Conservation (phyloP, 2,329 filamentous ascomycete species). For the Colletotrichum graminicola region DNA sequence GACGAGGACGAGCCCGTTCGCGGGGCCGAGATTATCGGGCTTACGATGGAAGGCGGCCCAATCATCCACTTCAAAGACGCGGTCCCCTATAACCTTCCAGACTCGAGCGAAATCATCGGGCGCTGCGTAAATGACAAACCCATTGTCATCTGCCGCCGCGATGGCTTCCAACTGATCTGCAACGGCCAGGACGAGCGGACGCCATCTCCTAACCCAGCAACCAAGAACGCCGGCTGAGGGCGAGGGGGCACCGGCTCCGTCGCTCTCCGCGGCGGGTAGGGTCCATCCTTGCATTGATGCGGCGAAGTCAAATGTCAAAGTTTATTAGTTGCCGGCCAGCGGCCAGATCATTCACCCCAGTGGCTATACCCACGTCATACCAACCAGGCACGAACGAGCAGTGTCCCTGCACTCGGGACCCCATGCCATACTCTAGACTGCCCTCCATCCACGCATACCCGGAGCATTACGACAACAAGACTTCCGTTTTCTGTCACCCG, state of each 20-base stretch:
- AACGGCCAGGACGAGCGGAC: constrained; percentile 32
- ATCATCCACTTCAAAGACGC: constrained; percentile 59
- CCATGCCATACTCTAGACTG: background rate
- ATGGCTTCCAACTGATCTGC: constrained; percentile 51
- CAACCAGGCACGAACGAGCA: constrained; percentile 36
- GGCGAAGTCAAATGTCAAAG: constrained; percentile 36
- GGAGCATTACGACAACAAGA: constrained; percentile 29
- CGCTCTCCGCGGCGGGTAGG: constrained; percentile 34
- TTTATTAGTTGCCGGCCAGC: constrained; percentile 32
- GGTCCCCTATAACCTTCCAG: constrained; percentile 48
- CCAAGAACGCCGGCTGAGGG: constrained; percentile 28
- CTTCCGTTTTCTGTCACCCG: constrained; percentile 32
- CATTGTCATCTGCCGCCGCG: constrained; percentile 55
- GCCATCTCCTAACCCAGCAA: constrained; percentile 35
- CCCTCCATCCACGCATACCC: constrained; percentile 12
- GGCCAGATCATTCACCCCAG: background rate
- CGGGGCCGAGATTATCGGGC: constrained; percentile 56
- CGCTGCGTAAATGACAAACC: constrained; percentile 51
- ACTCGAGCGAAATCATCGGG: constrained; percentile 54
- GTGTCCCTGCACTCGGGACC: constrained; percentile 28
- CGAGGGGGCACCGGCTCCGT: constrained; percentile 19
- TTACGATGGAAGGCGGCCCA: constrained; percentile 59
- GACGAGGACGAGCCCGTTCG: constrained; percentile 48
- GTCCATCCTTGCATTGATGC: constrained; percentile 38
- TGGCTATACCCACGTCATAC: constrained; percentile 36